Evolutionary conservation across 805 yeast species (phyloP), one percentile per base, ranked within the genome.

Genomic region (Wickerhamomyces ciferrii): DNA sequence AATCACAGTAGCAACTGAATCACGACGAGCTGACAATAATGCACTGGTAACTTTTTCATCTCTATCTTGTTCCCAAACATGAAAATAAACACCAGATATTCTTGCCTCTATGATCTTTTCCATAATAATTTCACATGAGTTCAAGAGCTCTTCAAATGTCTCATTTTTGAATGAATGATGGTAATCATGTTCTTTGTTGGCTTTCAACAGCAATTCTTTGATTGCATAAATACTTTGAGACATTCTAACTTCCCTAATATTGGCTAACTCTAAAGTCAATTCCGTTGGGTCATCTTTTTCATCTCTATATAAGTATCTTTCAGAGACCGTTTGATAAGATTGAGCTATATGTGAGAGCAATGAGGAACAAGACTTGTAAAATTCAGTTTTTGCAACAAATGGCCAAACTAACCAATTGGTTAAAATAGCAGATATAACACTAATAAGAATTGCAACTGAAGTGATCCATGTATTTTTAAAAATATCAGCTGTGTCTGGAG

Each of bases 321-420:
- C 80, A 20, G 74, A 63, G 5, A 75, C 71, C 14, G 70, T 60
- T 49, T 73, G 79, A 49, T 73, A 76, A 0, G 75, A 69, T 49
- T 72, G 74, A 9, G 74, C 66, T 21, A 75, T 59, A 48, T 75
- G 72, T 5, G 67, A 59, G 11, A 76, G 52, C 35, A 75, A 49
- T 1, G 67, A 61, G 0, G 78, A 58, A 19, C 69, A 55, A 0
- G 76, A 68, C 2, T 59, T 45, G 31, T 71, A 65, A 5, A 74
- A 60, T 44, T 73, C 77, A 10, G 60, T 61, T 37, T 71, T 66
- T 3, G 79, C 74, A 20, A 63, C 63, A 53, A 72, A 74, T 1
- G 80, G 75, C 78, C 79, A 75, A 14, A 74, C 53, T 0, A 72
- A 41, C 76, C 78, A 74, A 46, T 69, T 72, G 6, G 69, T 56